A percentile compares a stretch with the other conserved stretches of the same genome.
Conservation (phyloP, 257 asterid species). For the Echium plantagineum region DNA sequence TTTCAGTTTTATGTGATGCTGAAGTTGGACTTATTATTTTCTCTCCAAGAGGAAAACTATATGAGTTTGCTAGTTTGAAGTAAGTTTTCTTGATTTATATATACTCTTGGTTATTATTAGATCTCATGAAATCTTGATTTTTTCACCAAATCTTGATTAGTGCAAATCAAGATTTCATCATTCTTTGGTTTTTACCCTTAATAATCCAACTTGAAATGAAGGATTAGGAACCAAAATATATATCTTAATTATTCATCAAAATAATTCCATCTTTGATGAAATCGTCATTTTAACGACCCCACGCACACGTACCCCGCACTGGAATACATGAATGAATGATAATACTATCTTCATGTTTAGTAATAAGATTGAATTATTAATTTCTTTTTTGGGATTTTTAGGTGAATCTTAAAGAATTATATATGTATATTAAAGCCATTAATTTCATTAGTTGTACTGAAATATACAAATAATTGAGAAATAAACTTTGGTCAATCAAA, state of each 20-base stretch:
- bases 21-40: conserved; percentile 69
- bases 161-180: not conserved
- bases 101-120: no score
- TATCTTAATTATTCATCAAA: not conserved
- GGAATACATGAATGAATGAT: no score
- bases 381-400: no score
- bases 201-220: not conserved
- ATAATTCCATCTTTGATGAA: not conserved
- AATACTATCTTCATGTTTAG: no score
- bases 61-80: conserved; percentile 76
- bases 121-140: no score
- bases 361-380: no score
- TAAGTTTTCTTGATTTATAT: conserved; percentile 10
- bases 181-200: not conserved
- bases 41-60: conserved; percentile 78
- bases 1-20: conserved; percentile 84
- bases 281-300: no score
- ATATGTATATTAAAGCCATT: no score
- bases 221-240: not conserved
- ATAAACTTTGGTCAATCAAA: no score
- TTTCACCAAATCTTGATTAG: no score
- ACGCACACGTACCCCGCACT: no score
- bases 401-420: not conserved
- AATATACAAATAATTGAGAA: no score
- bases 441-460: not conserved